Conservation (phyloP, 768 basidiomycete genomes). For the Termitomyces sp. region DNA sequence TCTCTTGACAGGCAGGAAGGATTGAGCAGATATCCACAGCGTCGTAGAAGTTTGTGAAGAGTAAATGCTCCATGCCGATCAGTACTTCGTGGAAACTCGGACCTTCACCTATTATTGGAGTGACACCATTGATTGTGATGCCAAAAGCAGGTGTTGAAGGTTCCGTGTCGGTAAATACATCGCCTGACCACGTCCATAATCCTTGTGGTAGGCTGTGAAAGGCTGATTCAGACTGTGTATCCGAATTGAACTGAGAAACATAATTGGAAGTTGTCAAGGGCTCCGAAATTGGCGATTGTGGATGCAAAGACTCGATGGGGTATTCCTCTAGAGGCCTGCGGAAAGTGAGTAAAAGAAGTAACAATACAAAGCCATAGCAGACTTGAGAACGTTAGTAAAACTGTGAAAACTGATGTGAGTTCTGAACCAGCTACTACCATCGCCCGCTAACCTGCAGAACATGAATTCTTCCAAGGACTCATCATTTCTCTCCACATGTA, state of each 20-base stretch:
- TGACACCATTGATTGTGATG: slow-evolving; percentile 40
- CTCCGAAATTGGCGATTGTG: slow-evolving; percentile 12
- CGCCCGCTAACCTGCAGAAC: background rate
- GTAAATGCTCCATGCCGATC: slow-evolving; percentile 32
- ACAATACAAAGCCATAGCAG: slow-evolving; percentile 21
- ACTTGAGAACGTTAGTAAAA: slow-evolving; percentile 13
- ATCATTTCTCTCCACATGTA: background rate
- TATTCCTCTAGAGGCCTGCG: slow-evolving; percentile 19
- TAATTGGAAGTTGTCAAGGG: slow-evolving; percentile 1
- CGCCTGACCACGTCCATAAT: slow-evolving; percentile 64
- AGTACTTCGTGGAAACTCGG: slow-evolving; percentile 47
- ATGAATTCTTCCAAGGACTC: background rate
- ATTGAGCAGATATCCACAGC: slow-evolving; percentile 41
- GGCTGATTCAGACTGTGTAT: slow-evolving; percentile 1
- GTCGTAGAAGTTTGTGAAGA: slow-evolving; percentile 43
- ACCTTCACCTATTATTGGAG: slow-evolving; percentile 32
- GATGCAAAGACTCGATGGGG: slow-evolving; percentile 17
- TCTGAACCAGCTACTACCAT: background rate
- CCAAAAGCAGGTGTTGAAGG: slow-evolving; percentile 43
- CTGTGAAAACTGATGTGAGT: background rate
- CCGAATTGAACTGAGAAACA: slow-evolving; percentile 7
- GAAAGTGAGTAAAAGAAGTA: background rate
- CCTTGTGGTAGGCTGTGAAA: slow-evolving; percentile 30
- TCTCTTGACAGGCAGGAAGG: slow-evolving; percentile 42
- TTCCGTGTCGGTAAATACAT: slow-evolving; percentile 38